Percentiles rank a stretch among this genome's conserved stretches.
Evolutionary conservation across 2,329 filamentous ascomycete genomes (phyloP).

Genomic region (Fusarium algeriense): DNA sequence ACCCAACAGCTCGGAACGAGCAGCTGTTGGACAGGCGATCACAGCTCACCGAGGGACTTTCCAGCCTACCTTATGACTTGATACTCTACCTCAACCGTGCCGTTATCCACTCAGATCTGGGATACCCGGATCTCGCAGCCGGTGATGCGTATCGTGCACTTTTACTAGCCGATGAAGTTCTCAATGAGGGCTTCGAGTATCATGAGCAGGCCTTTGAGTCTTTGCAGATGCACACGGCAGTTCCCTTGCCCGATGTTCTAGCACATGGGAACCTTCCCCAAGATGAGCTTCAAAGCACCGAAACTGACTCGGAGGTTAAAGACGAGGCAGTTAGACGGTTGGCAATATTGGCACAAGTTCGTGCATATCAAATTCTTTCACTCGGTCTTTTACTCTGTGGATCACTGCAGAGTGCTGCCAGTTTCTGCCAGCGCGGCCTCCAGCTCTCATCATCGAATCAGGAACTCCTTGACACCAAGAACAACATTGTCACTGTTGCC

Average conservation of each 20-base stretch:
- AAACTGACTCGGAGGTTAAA: conserved; percentile 51
- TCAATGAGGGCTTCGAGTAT: conserved; percentile 85
- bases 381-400: conserved; percentile 72
- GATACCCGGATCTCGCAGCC: conserved; percentile 89
- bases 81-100: conserved; percentile 78
- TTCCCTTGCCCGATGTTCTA: conserved; percentile 60
- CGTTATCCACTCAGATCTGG: conserved; percentile 76
- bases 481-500: conserved; percentile 66
- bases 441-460: conserved; percentile 65
- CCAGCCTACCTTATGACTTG: conserved; percentile 68
- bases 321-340: conserved; percentile 56
- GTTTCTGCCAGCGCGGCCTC: conserved; percentile 74
- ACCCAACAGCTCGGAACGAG: conserved; percentile 55
- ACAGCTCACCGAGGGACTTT: conserved; percentile 67
- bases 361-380: conserved; percentile 70
- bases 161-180: conserved; percentile 84
- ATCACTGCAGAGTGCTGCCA: conserved; percentile 75
- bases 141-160: conserved; percentile 92
- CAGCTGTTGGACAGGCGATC: conserved; percentile 66
- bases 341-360: conserved; percentile 63
- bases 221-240: conserved; percentile 54
- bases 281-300: conserved; percentile 50
- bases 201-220: conserved; percentile 74
- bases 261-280: conserved; percentile 57
- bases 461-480: conserved; percentile 66